Conservation (phyloP, 495 filamentous ascomycete genomes). For the Xylaria intraflava region DNA sequence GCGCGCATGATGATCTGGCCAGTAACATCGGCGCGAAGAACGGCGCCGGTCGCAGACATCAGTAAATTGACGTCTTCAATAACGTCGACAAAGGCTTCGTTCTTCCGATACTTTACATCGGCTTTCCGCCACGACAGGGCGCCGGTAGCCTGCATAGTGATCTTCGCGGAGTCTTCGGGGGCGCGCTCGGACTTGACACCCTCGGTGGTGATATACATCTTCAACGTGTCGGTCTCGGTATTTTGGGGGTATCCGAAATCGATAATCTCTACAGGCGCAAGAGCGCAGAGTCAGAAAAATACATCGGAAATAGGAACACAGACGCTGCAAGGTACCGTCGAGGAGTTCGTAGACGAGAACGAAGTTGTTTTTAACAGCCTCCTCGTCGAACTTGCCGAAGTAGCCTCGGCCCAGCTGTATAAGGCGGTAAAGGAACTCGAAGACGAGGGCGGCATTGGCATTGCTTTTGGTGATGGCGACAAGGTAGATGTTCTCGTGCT, state of each 20-base stretch:
- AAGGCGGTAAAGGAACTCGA: conserved; percentile 94
- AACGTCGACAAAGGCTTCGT: conserved; percentile 98
- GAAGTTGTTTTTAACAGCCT: conserved; percentile 99
- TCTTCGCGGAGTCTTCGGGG: conserved; percentile 87
- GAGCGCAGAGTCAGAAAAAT: not conserved
- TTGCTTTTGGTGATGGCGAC: conserved; percentile 99
- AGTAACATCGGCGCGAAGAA: conserved; percentile 93
- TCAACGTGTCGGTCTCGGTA: conserved; percentile 96
- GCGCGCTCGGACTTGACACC: conserved; percentile 93
- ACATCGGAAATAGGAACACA: not conserved
- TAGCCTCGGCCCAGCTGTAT: conserved; percentile 88
- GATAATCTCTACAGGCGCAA: conserved; percentile 69
- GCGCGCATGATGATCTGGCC: conserved; percentile 99
- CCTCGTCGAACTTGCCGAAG: conserved; percentile 99
- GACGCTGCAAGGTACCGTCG: conserved; percentile 56
- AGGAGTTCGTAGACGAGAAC: conserved; percentile 97
- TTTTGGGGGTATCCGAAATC: conserved; percentile 99
- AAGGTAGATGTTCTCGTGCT: conserved; percentile 98
- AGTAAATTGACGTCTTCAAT: conserved; percentile 99
- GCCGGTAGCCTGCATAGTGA: conserved; percentile 98
- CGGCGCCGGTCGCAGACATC: conserved; percentile 92
- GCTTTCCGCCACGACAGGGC: conserved; percentile 94
- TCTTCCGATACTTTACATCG: conserved; percentile 98
- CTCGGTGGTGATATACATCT: conserved; percentile 99
- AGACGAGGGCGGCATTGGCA: conserved; percentile 96